Conservation (phyloP, 202 grass and related monocot genomes). For the Panicum virgatum region DNA sequence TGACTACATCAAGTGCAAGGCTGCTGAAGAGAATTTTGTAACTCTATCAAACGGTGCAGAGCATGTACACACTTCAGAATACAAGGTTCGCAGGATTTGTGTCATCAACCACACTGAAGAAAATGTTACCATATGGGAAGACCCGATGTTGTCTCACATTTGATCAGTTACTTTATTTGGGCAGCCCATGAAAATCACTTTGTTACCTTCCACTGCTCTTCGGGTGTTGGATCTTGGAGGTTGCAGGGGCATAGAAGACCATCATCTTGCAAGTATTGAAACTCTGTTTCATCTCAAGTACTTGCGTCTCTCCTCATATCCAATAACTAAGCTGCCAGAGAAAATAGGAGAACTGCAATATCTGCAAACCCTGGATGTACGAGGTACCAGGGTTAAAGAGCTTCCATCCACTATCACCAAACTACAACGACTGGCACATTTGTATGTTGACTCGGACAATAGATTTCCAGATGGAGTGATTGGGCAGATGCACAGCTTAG, state of each 20-base stretch:
- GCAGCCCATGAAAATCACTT: neutral
- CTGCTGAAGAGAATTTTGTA: too few relatives aligned
- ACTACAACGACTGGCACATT: neutral
- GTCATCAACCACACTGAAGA: neutral
- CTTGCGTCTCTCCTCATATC: neutral
- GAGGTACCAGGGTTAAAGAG: neutral
- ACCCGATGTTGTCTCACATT: neutral
- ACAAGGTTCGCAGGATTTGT: neutral
- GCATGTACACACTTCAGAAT: too few relatives aligned
- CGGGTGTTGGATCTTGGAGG: neutral
- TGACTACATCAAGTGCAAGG: too few relatives aligned
- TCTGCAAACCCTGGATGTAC: constrained; percentile 21
- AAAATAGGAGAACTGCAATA: constrained; percentile 10
- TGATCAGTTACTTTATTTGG: constrained; percentile 3
- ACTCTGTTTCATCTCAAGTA: neutral
- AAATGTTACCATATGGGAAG: neutral
- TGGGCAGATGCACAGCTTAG: neutral
- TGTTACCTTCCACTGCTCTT: neutral
- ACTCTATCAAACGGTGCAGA: too few relatives aligned
- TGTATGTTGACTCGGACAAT: neutral
- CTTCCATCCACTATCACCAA: neutral
- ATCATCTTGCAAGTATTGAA: constrained; percentile 10
- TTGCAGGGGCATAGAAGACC: neutral
- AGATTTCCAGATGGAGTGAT: neutral
- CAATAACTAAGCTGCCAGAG: neutral